Base-by-base conservation (phyloP, 2,329 filamentous ascomycete genomes). In the Ceratocystis cacaofunesta region DNA sequence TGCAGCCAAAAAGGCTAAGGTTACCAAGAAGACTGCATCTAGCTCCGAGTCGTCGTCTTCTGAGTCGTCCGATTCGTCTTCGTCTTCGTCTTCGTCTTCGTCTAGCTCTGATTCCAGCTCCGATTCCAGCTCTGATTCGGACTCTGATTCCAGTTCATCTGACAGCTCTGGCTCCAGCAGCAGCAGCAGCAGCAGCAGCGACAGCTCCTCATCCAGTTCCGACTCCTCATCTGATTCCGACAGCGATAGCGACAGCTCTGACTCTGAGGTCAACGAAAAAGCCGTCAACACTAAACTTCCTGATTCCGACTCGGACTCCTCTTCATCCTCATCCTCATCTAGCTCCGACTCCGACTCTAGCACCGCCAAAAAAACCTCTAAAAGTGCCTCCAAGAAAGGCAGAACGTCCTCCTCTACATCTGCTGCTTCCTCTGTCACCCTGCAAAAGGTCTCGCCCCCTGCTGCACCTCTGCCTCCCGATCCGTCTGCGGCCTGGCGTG, bases 401-500 rank as follows among this genome's bases (percentile, higher is more conserved):
- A 76, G 75, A 15, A 74, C 75, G 1, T 78, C 78, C 12, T 76
- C 79, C 66, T 77, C 76, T 19, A 71, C 72, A 8, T 78, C 78
- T 15, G 76, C 79, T 67, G 77, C 76, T 6, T 67, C 66, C 15
- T 78, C 78, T 4, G 80, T 76, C 10, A 85, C 82, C 2, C 71
- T 84, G 57, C 78, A 79, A 70, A 78, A 79, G 70, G 76, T 77
- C 64, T 82, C 83, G 8, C 81, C 81, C 66, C 71, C 75, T 6
- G 71, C 72, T 48, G 78, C 79, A 0, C 81, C 82, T 36, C 77
- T 83, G 58, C 82, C 82, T 12, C 81, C 82, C 1, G 77, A 82
- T 70, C 80, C 80, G 3, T 55, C 70, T 60, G 70, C 67, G 61
- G 70, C 70, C 64, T 72, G 72, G 69, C 81, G 81, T 72, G 48